Conservation (phyloP, 208 protist genomes). For the Angomonas ambiguus region DNA sequence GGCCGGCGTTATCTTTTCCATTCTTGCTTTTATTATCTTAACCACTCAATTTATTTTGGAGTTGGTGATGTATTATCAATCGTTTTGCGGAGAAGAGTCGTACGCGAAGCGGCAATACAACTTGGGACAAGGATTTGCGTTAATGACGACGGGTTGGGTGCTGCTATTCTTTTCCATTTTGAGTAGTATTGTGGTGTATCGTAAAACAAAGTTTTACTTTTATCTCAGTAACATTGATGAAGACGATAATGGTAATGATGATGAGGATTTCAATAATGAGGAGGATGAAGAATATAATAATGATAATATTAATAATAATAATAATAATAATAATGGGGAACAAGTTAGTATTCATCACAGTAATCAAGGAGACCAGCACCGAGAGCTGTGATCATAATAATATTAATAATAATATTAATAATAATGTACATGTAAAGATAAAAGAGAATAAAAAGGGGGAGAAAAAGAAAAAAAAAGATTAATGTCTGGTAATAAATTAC, state of each 20-base stretch:
- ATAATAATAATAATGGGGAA: conserved; percentile 2
- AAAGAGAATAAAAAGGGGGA: too few relatives aligned
- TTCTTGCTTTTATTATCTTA: neutral
- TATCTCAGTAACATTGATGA: too few relatives aligned
- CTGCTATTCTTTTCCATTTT: neutral
- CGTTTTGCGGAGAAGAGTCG: neutral
- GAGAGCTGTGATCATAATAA: neutral
- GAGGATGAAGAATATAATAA: too few relatives aligned
- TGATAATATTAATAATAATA: conserved; percentile 7
- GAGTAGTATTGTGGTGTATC: neutral
- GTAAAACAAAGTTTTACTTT: neutral
- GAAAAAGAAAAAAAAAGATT: conserved; percentile 5
- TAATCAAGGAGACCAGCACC: too few relatives aligned
- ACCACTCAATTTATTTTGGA: neutral
- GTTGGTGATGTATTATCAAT: neutral
- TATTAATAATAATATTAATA: too few relatives aligned
- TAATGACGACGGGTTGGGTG: neutral
- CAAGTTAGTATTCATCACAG: too few relatives aligned
- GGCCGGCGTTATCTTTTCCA: neutral
- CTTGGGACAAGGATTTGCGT: neutral
- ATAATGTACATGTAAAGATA: neutral
- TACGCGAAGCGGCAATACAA: neutral
- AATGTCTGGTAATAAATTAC: neutral
- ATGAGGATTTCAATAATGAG: too few relatives aligned
- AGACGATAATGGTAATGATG: too few relatives aligned